Evolutionary conservation across 1,284 basidiomycete genomes (phyloP).

Genomic region (Marasmius sp.): DNA sequence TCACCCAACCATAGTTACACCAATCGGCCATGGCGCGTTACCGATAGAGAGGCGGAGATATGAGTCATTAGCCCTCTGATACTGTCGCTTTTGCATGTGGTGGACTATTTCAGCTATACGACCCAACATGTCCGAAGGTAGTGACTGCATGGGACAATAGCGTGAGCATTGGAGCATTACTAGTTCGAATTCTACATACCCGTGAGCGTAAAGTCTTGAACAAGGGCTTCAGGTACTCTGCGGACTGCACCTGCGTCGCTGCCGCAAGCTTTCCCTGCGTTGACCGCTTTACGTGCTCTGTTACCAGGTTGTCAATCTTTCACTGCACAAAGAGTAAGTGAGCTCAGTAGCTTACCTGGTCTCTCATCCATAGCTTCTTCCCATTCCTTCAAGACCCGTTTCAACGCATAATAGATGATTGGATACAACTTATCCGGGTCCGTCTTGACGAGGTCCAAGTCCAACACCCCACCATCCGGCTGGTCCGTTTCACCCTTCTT

Average conservation of each 20-base stretch:
- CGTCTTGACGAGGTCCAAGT: slow-evolving; percentile 82
- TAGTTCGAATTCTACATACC: slow-evolving; percentile 45
- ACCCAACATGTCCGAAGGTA: slow-evolving; percentile 84
- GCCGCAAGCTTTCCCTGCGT: slow-evolving; percentile 93
- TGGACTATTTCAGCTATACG: slow-evolving; percentile 96
- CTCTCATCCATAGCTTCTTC: slow-evolving; percentile 90
- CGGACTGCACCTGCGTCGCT: slow-evolving; percentile 94
- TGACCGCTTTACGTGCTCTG: slow-evolving; percentile 79
- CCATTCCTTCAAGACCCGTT: slow-evolving; percentile 94
- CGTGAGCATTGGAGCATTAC: neutral
- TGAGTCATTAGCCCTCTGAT: slow-evolving; percentile 94
- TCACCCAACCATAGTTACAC: slow-evolving; percentile 97
- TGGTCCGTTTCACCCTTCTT: slow-evolving; percentile 59
- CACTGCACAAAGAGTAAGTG: neutral
- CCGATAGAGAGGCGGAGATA: slow-evolving; percentile 97
- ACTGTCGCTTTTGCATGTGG: slow-evolving; percentile 93
- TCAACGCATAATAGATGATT: slow-evolving; percentile 95
- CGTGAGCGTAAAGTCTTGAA: slow-evolving; percentile 88
- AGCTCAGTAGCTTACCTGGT: slow-evolving; percentile 59
- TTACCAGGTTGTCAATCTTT: slow-evolving; percentile 9
- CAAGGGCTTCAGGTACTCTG: slow-evolving; percentile 94
- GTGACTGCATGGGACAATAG: slow-evolving; percentile 46
- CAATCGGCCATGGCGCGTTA: slow-evolving; percentile 99
- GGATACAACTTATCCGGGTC: slow-evolving; percentile 98
- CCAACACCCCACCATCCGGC: slow-evolving; percentile 58